Percentiles rank a stretch among this genome's conserved stretches.
phyloP scores from a whole-genome alignment of 306 rosid species.

The Cicer judaicum region DNA sequence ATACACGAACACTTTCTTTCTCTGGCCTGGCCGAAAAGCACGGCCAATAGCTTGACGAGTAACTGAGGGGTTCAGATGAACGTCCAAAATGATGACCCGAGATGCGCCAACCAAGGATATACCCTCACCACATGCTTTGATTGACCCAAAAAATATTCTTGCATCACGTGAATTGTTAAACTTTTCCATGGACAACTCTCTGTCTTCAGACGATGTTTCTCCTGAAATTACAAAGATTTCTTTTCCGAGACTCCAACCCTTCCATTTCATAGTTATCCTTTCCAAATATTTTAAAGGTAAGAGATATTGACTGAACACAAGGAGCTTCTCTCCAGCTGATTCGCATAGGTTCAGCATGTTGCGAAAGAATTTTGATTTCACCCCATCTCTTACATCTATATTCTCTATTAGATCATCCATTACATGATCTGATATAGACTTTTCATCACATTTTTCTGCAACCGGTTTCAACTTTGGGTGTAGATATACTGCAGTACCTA shows the following conservation, averaged over 20 bases:
- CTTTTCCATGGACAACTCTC: conserved; percentile 83
- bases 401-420: conserved; percentile 66
- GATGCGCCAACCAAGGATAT: conserved; percentile 97
- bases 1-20: conserved; percentile 70
- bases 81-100: conserved; percentile 76
- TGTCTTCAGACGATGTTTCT: conserved; percentile 68
- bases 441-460: conserved; percentile 61
- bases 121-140: conserved; percentile 98
- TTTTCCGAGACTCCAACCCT: conserved; percentile 75
- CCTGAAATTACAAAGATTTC: conserved; percentile 90
- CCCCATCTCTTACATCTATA: conserved; percentile 71
- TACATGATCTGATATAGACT: conserved; percentile 49
- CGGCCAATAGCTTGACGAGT: conserved; percentile 98
- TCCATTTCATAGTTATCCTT: conserved; percentile 64
- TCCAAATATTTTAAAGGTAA: conserved; percentile 81
- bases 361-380: conserved; percentile 78
- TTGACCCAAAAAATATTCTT: conserved; percentile 88
- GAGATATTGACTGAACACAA: conserved; percentile 94
- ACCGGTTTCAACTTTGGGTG: conserved; percentile 69
- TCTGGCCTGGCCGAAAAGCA: conserved; percentile 94
- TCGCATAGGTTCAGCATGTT: conserved; percentile 69
- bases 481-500: conserved; percentile 83
- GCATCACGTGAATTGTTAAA: conserved; percentile 80
- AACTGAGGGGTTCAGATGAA: conserved; percentile 91
- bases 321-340: conserved; percentile 74